Base-by-base conservation (phyloP, 139 green algal species). In the Raphidocelis subcapitata region DNA sequence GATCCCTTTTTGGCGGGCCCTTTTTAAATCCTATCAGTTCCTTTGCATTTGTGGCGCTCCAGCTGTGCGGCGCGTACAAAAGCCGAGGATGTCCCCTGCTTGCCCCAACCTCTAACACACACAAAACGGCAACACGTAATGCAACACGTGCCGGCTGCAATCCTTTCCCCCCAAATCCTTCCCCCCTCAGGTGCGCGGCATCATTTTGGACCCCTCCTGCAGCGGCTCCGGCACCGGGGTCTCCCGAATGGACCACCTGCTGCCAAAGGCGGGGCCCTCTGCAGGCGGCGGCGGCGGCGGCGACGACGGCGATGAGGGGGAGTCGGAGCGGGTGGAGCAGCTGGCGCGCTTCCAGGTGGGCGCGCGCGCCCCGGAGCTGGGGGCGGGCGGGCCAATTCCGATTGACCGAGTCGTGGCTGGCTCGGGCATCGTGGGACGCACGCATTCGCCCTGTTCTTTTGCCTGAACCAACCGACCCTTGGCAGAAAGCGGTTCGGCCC, bases 121-220 rank as follows among this genome's bases (percentile, higher is more conserved):
- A n/a, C n/a, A n/a, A n/a, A n/a, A n/a, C n/a, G n/a, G n/a, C n/a
- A n/a, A n/a, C n/a, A n/a, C n/a, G n/a, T n/a, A n/a, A n/a, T n/a
- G n/a, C 67, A 51, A 5, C 28, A 61, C 54, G 10, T 21, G 20
- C 54, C 54, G 5, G 24, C 54, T 15, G 21, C 23, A 26, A 61
- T 61, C 23, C 54, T 61, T 15, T 24, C 15, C 47, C 18, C 15
- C 15, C 18, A 32, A 29, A 29, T 61, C n/a, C n/a, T n/a, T n/a
- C 28, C 44, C 57, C 32, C 2, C 31, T 28, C 67, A 90, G 77
- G 90, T 98, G 49, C 67, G 72, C 0, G 94, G 75, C 2, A 75
- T 98, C 3, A 82, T 99, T 47, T 83, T 99, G 73, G 95, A 99
- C 75, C 93, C 93, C 0, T 97, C 92, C 3, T 97, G 93, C 74